Evolutionary conservation across 75 land plant species (phyloP), one percentile per base, ranked within the genome.

Genomic region (Picea sitchensis): DNA sequence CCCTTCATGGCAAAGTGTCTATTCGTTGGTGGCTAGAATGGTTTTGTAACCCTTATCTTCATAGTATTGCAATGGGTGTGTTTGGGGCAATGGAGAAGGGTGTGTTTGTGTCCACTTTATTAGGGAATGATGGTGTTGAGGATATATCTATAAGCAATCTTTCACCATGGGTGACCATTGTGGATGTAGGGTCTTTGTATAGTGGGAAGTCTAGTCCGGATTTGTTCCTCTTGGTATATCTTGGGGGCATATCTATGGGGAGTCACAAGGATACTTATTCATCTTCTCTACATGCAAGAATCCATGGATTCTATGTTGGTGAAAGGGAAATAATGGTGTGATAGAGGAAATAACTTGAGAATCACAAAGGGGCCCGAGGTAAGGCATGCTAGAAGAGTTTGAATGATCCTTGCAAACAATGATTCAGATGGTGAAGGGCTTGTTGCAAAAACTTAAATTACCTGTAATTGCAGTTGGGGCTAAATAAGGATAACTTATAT

Each of bases 121-220:
- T 92, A 21, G 99, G 99, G 3, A 97, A 97, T 83, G 88, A 90
- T 8, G 99, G 99, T 9, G 94, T 98, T 4, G 78, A 69, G 7
- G 81, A 80, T 2, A 83, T 90, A 83, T 90, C 99, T 17, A 98
- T 97, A 0, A 90, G 96, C 11, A 97, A 97, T 77, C 84, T 95
- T 18, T 92, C 99, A 1, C 99, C 99, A 3, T 97, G 99, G 99
- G 56, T 95, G 20, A 88, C 91, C 44, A 90, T 94, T 14, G 97
- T 97, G 34, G 99, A 92, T 0, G 99, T 94, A 14, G 94, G 98
- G 14, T 87, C 89, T 30, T 77, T 91, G 69, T 91, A 89, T 78
- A 78, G 84, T 9, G 91, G 93, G 11, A 82, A 79, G 58, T 78
- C 83, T 1, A 81, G 76, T 14, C 78, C 64, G 0, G 58, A 59